phyloP scores from a whole-genome alignment of 2,329 filamentous ascomycete genomes.

The Pyrenophora teres region DNA sequence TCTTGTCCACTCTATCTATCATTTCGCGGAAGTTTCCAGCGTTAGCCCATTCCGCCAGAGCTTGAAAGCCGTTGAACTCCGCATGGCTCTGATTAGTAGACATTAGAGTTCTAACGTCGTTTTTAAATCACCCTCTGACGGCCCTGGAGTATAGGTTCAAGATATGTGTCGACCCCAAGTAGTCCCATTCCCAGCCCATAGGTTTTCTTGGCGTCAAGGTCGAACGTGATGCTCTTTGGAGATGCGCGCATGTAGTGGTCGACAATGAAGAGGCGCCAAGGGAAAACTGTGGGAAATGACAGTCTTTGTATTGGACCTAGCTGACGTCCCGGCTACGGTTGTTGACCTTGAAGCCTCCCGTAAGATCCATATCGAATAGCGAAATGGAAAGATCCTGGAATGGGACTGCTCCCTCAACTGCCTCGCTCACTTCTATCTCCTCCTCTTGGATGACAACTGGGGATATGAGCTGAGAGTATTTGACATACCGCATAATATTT shows the following conservation, averaged over 20 bases:
- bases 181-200: not conserved
- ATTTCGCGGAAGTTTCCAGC: not conserved
- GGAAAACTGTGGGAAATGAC: too few relatives aligned
- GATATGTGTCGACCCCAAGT: too few relatives aligned
- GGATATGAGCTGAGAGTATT: not conserved
- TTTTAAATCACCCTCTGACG: not conserved
- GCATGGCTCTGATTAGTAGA: not conserved
- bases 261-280: too few relatives aligned
- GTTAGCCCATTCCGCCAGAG: not conserved
- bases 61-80: not conserved
- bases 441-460: not conserved
- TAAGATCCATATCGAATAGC: too few relatives aligned
- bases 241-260: not conserved
- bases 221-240: not conserved
- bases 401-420: too few relatives aligned
- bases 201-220: not conserved
- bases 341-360: too few relatives aligned
- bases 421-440: too few relatives aligned
- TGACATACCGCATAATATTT: not conserved
- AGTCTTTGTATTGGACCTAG: too few relatives aligned
- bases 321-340: too few relatives aligned
- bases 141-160: too few relatives aligned
- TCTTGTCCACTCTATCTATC: too few relatives aligned
- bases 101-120: rapidly evolving
- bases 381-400: too few relatives aligned